Conservation (phyloP, 768 basidiomycete genomes). For the Boletus subcaerulescens region DNA sequence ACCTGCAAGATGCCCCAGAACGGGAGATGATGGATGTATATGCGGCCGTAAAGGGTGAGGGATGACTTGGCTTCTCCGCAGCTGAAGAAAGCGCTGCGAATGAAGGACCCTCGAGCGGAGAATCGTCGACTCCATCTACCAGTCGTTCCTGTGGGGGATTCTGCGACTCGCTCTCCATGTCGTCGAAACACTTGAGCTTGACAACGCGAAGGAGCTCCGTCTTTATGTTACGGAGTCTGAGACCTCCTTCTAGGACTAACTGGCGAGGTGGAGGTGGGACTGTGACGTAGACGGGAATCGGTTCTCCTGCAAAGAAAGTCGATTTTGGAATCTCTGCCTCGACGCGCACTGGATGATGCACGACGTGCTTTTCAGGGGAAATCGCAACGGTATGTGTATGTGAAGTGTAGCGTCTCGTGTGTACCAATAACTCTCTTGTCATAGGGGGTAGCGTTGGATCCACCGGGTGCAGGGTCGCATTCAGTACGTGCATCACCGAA, state of each 20-base stretch:
- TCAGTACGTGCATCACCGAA: conserved; percentile 65
- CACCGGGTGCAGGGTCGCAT: conserved; percentile 58
- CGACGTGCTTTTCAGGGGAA: conserved; percentile 55
- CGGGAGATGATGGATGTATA: conserved; percentile 64
- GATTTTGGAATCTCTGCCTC: conserved; percentile 71
- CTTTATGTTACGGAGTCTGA: conserved; percentile 77
- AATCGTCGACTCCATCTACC: conserved; percentile 13
- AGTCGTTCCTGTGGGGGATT: conserved; percentile 21
- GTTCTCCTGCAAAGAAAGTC: conserved; percentile 67
- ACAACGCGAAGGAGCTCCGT: conserved; percentile 73
- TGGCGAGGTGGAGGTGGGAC: conserved; percentile 72
- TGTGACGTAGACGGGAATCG: conserved; percentile 76
- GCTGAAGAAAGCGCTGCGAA: conserved; percentile 21
- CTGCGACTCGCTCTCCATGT: conserved; percentile 31
- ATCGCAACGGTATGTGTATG: conserved; percentile 54
- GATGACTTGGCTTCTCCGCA: conserved; percentile 32
- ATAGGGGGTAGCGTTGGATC: conserved; percentile 39
- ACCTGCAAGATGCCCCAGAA: conserved; percentile 90
- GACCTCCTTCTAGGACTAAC: conserved; percentile 63
- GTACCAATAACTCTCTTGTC: conserved; percentile 59
- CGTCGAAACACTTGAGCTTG: conserved; percentile 49
- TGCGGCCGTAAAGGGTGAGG: conserved; percentile 42
- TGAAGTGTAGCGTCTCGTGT: conserved; percentile 72
- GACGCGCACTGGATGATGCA: conserved; percentile 64
- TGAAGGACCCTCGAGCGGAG: conserved; percentile 32